Base-by-base conservation (phyloP, 345 rosid species). In the Xanthoceras sorbifolium region DNA sequence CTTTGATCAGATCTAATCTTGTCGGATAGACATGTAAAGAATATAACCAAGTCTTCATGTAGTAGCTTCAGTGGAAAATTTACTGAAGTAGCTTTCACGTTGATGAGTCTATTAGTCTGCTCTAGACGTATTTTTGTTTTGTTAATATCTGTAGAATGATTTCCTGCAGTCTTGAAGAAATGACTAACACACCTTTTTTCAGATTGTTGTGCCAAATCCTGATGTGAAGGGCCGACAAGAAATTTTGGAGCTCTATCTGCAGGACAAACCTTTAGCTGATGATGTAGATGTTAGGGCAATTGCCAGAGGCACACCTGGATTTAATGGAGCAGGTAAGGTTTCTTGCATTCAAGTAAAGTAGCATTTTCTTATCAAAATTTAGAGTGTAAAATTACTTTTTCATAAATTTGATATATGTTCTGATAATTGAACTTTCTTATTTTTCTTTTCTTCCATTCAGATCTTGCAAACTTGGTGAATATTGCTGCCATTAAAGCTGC, bases 401-500 rank as follows among this genome's bases (percentile, higher is more conserved):
- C 1, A 15, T 57, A 42, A 59, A 60, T 42, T 73, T 23, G n/a
- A n/a, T 74, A 25, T 22, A 71, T 36, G 55, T 72, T 63, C 29
- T 4, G 17, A 50, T 50, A 50, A 65, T n/a, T 65, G 36, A 69
- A 74, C 20, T 50, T 69, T 62, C 23, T 23, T 57, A 22, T 70
- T 77, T 71, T 71, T 71, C 18, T 48, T 42, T 50, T 38, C 64
- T 42, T 22, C 46, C 71, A 57, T 78, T 28, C 86, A 95, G 99
- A 96, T 92, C 97, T 93, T 42, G 94, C 99, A 74, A 93, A 96
- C 82, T 87, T 96, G 85, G 98, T 93, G 61, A 96, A 96, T 64
- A 90, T 96, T 80, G 99, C 98, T 79, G 99, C 99, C 79, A 92
- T 96, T 78, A 96, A 93, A 89, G 99, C 97, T 79, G 99, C 99